Base-by-base conservation (phyloP, 495 filamentous ascomycete genomes). In the Daldinia concentrica region DNA sequence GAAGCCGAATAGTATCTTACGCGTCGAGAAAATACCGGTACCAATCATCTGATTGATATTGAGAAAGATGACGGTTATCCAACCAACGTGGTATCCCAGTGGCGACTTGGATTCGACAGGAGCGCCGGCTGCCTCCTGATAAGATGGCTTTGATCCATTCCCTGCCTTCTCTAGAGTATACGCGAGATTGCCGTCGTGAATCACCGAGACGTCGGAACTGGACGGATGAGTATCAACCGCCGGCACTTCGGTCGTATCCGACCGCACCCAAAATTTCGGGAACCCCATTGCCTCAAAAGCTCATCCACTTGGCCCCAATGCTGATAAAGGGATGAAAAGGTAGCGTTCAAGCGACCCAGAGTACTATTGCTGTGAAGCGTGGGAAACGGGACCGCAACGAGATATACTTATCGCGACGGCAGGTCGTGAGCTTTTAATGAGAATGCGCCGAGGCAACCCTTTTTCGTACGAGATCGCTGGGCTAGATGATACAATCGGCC, bases 11-110 rank as follows among this genome's bases (percentile, higher is more conserved):
- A 8, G 50, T 37, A 34, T 41, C 86, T 71, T 57, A 89, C 87
- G 88, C 6, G 88, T 90, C 17, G 87, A 88, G 75, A 87, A 91
- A 3, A 91, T 83, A 12, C 89, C 88, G 0, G 88, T 90, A 0
- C 89, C 89, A 61, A 91, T 84, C 88, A 90, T 91, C 74, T 86
- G 85, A 66, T 85, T 87, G 27, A 91, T 69, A 64, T 90, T 91
- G 27, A 91, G 75, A 66, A 88, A 88, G 39, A 90, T 79, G 22
- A 87, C 85, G 9, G 87, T 87, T 56, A 87, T 59, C 11, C 79
- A 80, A 3, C 84, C 84, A 9, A 90, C 88, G 4, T 83, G 75
- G 72, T 90, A 90, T 4, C 89, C 89, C 24, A 91, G 76, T 0
- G 89, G 88, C 9, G 87, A 90, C 15, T 77, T 66, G 0, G 70